Evolutionary conservation across 495 filamentous ascomycete species (phyloP), one percentile per base, ranked within the genome.

Genomic region (Penicillium canescens): DNA sequence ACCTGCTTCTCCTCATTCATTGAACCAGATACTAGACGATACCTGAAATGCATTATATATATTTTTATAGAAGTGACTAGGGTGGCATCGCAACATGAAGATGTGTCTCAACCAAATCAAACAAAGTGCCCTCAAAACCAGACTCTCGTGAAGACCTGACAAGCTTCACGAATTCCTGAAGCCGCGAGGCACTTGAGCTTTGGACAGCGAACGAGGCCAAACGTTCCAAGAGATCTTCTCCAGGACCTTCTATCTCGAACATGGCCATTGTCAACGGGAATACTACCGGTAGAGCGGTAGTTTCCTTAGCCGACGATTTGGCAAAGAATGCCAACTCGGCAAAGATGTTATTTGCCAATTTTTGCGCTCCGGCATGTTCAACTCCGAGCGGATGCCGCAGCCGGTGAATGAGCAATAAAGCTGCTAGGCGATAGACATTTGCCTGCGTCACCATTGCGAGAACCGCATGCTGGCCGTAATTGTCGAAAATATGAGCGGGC

Each of bases 381-480:
- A 61, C 40, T 12, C 65, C 65, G 0, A 72, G 52, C 8, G 66
- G 59, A 37, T 65, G 67, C 34, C 70, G 69, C 39, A 70, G 52
- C 2, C 67, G 65, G 33, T 73, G 70, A 41, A 70, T 61, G 13
- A 70, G 36, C 18, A 73, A 51, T 11, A 73, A 61, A 23, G 45
- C 61, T 1, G 64, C 69, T 3, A 66, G 45, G 2, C 68, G 61
- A 52, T 73, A 73, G 4, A 66, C 56, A 18, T 55, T 62, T 6
- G 70, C 68, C 55, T 73, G 70, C 5, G 66, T 62, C 21, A 62
- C 50, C 60, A 73, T 68, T 2, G 56, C 57, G 7, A 62, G 26
- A 21, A 67, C 50, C 26, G 71, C 68, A 38, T 61, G 35, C 37
- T 52, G 53, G n/a, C 46, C 59, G 28, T 57, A 66, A 16, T 50